Percentiles rank a stretch among this genome's conserved stretches.
phyloP scores from a whole-genome alignment of 179 eudicot genomes.

The Gypsophila paniculata region DNA sequence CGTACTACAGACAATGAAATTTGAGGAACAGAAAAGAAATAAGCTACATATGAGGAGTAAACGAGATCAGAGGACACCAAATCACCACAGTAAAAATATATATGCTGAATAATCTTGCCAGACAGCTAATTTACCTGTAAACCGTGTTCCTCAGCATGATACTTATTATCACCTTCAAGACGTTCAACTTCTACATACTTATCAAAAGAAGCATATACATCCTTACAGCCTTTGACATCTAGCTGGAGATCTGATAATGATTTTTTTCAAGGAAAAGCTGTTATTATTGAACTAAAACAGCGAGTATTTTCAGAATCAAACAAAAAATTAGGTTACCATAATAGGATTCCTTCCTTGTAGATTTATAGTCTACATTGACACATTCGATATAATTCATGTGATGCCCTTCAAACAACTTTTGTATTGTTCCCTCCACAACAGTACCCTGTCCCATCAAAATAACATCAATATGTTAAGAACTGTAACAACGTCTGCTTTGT shows the following conservation, averaged over 20 bases:
- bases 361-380: conserved; percentile 74
- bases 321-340: conserved; percentile 42
- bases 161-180: conserved; percentile 77
- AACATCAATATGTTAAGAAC: neutral
- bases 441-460: conserved; percentile 52
- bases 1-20: neutral
- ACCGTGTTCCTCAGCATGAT: conserved; percentile 69
- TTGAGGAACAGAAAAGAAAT: too few species aligned
- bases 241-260: conserved; percentile 61
- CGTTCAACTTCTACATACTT: conserved; percentile 85
- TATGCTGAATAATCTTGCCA: conserved; percentile 10
- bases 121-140: conserved; percentile 47
- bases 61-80: neutral
- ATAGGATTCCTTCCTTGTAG: conserved; percentile 77
- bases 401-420: conserved; percentile 81
- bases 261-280: neutral
- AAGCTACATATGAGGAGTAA: neutral
- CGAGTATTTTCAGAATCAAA: neutral
- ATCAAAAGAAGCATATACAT: conserved; percentile 85
- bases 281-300: conserved; percentile 3
- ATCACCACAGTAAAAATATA: neutral
- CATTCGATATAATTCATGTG: conserved; percentile 85
- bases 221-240: conserved; percentile 81
- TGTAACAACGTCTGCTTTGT: neutral
- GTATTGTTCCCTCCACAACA: conserved; percentile 84